Conservation (phyloP, 169 alveolate genomes). For the Plasmodium cynomolgi region DNA sequence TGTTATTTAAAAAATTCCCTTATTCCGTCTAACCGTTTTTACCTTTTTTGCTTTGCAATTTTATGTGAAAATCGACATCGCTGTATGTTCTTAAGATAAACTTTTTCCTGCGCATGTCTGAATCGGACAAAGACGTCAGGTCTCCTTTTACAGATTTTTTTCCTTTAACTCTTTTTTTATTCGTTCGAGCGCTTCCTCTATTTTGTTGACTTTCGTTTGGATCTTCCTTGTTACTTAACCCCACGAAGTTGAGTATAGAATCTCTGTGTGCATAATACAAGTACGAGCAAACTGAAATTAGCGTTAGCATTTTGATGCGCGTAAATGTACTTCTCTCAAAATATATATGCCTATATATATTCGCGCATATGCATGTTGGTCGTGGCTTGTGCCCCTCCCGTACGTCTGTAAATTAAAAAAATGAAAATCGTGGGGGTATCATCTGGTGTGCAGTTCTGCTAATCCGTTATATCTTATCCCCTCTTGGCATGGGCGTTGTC, state of each 20-base stretch:
- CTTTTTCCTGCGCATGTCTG: constrained; percentile 50
- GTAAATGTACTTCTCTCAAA: constrained; percentile 2
- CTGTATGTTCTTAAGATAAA: constrained; percentile 70
- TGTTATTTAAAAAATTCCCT: not conserved
- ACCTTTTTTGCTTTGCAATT: not conserved
- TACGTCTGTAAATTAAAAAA: constrained; percentile 1
- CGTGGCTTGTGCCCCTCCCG: not conserved
- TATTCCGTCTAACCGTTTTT: not conserved
- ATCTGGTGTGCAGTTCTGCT: not conserved
- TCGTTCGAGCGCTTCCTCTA: not conserved
- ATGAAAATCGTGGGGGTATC: not conserved
- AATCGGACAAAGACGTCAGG: constrained; percentile 47
- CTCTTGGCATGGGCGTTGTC: not conserved
- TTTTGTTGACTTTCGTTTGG: constrained; percentile 9
- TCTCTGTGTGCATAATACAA: constrained; percentile 66
- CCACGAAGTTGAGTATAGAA: constrained; percentile 39
- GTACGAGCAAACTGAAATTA: constrained; percentile 69
- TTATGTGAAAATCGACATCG: constrained; percentile 56
- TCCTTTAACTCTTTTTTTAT: constrained; percentile 12
- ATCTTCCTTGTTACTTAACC: constrained; percentile 36
- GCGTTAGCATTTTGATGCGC: constrained; percentile 49
- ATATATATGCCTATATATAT: not conserved
- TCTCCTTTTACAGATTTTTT: constrained; percentile 18
- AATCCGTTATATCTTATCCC: not conserved
- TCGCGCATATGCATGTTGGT: not conserved